These are phyloP conservation scores for Mortierella alpina DNA, from an alignment of 192 early-diverging fungal species.

Conservation along the genomic window DNA sequence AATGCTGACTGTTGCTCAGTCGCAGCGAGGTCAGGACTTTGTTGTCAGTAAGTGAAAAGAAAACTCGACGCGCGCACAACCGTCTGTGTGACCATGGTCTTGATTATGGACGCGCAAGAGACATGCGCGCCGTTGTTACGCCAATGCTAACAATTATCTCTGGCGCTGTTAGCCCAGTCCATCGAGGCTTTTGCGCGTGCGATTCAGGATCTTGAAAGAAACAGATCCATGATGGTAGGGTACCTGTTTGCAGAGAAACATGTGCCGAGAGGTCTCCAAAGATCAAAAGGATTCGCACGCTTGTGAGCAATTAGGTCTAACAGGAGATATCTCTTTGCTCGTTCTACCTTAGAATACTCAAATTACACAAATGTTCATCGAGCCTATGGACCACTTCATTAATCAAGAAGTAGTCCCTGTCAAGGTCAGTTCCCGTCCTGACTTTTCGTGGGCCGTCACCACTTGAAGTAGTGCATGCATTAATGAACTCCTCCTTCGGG, in stretches of 20 bases:
- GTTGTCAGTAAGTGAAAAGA: constrained; percentile 40
- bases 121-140: too few species aligned
- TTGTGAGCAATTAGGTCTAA: background rate
- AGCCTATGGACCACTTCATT: constrained; percentile 73
- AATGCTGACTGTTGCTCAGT: constrained; percentile 60
- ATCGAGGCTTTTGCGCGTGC: constrained; percentile 65
- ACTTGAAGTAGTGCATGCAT: too few species aligned
- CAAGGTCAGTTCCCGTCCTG: constrained; percentile 55
- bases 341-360: constrained; percentile 62
- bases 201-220: constrained; percentile 66
- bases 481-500: too few species aligned
- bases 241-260: too few species aligned
- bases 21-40: constrained; percentile 61
- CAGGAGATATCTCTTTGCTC: background rate
- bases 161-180: constrained; percentile 47
- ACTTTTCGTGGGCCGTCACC: background rate
- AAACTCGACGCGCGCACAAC: too few species aligned
- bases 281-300: too few species aligned
- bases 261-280: too few species aligned
- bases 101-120: too few species aligned
- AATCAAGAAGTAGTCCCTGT: constrained; percentile 63
- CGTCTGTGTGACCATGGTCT: too few species aligned
- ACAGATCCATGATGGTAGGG: constrained; percentile 64
- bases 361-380: constrained; percentile 75
- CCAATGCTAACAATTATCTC: too few species aligned